Evolutionary conservation across 768 basidiomycete genomes (phyloP).

Genomic region (Calvatia gigantea): DNA sequence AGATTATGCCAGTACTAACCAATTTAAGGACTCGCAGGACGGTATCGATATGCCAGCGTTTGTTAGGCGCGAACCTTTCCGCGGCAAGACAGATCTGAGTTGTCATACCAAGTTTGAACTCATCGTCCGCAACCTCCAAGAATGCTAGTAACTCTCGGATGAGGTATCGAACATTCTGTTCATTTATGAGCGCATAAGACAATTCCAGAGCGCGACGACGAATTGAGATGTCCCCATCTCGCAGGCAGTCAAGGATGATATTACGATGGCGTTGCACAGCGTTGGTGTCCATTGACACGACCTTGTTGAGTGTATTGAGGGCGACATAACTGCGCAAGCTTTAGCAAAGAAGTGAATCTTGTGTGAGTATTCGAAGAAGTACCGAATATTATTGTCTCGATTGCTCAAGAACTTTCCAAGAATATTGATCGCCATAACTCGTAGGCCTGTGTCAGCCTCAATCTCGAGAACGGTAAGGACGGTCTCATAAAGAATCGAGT

Average conservation of each 20-base stretch:
- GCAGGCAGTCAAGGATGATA: conserved; percentile 97
- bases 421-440: conserved; percentile 99
- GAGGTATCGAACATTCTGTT: conserved; percentile 88
- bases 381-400: conserved; percentile 98
- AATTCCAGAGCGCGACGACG: conserved; percentile 94
- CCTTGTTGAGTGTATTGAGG: conserved; percentile 96
- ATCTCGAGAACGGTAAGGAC: conserved; percentile 96
- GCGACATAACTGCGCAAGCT: conserved; percentile 78
- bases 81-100: conserved; percentile 96
- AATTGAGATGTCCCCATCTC: conserved; percentile 99
- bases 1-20: conserved; percentile 42
- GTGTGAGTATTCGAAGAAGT: conserved; percentile 18
- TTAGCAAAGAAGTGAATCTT: neutral
- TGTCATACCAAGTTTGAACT: conserved; percentile 97
- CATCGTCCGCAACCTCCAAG: conserved; percentile 97
- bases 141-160: conserved; percentile 92
- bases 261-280: conserved; percentile 98
- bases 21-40: conserved; percentile 89
- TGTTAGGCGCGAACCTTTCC: conserved; percentile 95
- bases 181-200: conserved; percentile 96
- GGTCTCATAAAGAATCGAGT: conserved; percentile 96
- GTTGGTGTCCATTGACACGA: conserved; percentile 95
- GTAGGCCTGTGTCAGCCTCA: conserved; percentile 91
- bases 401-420: conserved; percentile 97
- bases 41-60: conserved; percentile 99